Percentiles rank a stretch among this genome's conserved stretches.
Conservation (phyloP, 768 basidiomycete species). For the Rhodotorula paludigena region DNA sequence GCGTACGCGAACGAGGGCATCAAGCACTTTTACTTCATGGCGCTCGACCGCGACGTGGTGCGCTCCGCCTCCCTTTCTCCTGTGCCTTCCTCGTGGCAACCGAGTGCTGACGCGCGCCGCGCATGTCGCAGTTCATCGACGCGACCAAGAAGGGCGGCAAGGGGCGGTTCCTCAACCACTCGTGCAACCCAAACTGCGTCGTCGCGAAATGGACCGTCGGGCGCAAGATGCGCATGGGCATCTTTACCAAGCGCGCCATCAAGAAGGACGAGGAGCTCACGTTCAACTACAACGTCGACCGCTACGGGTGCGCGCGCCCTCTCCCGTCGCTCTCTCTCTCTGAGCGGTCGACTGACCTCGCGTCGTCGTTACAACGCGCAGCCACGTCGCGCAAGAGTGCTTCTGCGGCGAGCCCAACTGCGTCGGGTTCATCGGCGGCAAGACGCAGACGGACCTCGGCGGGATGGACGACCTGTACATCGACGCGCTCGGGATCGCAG, state of each 20-base stretch:
- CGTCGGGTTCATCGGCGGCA: slow-evolving; percentile 92
- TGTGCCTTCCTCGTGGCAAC: not conserved
- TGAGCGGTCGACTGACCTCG: not conserved
- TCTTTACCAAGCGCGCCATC: slow-evolving; percentile 61
- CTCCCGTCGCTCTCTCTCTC: not conserved
- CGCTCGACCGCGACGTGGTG: slow-evolving; percentile 96
- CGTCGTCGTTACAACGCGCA: slow-evolving; percentile 44
- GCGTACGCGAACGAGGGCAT: slow-evolving; percentile 90
- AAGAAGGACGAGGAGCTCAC: slow-evolving; percentile 80
- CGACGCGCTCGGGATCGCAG: slow-evolving; percentile 74
- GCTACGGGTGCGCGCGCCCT: slow-evolving; percentile 74
- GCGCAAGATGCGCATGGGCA: slow-evolving; percentile 86
- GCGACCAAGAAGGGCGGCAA: slow-evolving; percentile 95
- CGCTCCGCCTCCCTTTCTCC: slow-evolving; percentile 40
- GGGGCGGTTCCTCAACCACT: slow-evolving; percentile 96
- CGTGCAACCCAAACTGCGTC: slow-evolving; percentile 93
- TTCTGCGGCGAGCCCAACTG: slow-evolving; percentile 95
- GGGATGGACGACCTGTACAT: slow-evolving; percentile 84
- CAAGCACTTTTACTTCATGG: slow-evolving; percentile 98
- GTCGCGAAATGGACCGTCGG: slow-evolving; percentile 98
- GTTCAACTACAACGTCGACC: slow-evolving; percentile 99
- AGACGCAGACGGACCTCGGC: slow-evolving; percentile 92
- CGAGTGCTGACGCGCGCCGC: not conserved
- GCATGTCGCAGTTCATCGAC: slow-evolving; percentile 79
- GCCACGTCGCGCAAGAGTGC: slow-evolving; percentile 89